Evolutionary conservation across 2,329 filamentous ascomycete species (phyloP).

Genomic region (Exophiala sp.): DNA sequence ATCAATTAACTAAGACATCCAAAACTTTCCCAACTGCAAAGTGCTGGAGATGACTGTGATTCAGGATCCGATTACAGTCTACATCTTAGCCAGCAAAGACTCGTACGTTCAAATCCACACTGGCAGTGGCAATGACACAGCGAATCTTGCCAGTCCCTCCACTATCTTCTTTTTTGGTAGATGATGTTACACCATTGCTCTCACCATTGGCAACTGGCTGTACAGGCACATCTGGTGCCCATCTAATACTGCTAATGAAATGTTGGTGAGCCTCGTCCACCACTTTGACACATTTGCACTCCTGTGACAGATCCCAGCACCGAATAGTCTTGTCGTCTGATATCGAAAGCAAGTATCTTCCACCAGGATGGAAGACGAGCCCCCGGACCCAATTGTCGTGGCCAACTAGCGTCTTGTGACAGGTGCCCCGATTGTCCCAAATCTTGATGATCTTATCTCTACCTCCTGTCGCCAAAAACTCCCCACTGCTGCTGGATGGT

Average conservation of each 20-base stretch:
- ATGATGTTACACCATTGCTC: conserved; percentile 34
- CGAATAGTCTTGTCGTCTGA: conserved; percentile 87
- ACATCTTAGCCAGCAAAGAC: conserved; percentile 60
- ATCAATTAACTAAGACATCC: conserved; percentile 14
- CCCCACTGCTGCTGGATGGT: conserved; percentile 67
- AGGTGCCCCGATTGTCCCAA: conserved; percentile 81
- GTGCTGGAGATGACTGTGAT: neutral
- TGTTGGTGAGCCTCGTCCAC: conserved; percentile 74
- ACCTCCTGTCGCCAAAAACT: conserved; percentile 85
- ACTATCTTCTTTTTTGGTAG: conserved; percentile 49
- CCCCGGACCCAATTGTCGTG: conserved; percentile 94
- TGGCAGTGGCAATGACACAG: conserved; percentile 82
- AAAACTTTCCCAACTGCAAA: neutral
- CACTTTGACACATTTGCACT: conserved; percentile 83
- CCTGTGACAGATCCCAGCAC: conserved; percentile 90
- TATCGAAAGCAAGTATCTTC: conserved; percentile 82
- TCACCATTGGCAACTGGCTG: conserved; percentile 22
- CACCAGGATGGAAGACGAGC: conserved; percentile 84
- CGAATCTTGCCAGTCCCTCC: conserved; percentile 63
- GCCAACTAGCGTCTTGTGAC: conserved; percentile 77
- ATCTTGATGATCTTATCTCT: conserved; percentile 87
- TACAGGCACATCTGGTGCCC: conserved; percentile 67
- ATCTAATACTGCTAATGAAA: conserved; percentile 81
- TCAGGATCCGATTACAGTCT: neutral
- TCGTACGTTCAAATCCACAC: conserved; percentile 75